phyloP scores from a whole-genome alignment of 1,284 basidiomycete species.

The Trichosporon coremiiforme region DNA sequence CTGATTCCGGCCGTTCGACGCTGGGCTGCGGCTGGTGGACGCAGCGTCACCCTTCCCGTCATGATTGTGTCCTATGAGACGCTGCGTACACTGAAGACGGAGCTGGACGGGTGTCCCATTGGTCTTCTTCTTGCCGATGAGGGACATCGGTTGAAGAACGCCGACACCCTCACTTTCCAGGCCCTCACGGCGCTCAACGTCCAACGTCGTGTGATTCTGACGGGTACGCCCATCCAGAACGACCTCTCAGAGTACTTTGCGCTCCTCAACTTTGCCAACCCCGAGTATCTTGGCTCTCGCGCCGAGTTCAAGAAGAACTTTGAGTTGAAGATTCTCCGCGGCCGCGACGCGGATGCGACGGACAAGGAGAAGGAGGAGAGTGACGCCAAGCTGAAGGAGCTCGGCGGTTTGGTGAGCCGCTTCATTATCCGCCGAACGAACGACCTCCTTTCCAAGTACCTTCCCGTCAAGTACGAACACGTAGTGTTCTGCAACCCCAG shows the following conservation, averaged over 20 bases:
- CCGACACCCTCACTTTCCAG: constrained; percentile 86
- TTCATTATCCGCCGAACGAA: constrained; percentile 98
- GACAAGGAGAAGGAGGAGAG: constrained; percentile 78
- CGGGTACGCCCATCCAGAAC: constrained; percentile 95
- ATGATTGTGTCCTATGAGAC: constrained; percentile 99
- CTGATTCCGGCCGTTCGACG: constrained; percentile 74
- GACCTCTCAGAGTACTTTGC: constrained; percentile 97
- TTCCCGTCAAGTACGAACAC: constrained; percentile 99
- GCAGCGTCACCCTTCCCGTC: constrained; percentile 65
- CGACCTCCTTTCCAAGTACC: constrained; percentile 93
- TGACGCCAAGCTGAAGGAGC: constrained; percentile 89
- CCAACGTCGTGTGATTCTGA: constrained; percentile 91
- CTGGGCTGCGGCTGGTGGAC: constrained; percentile 82
- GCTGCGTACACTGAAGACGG: constrained; percentile 74
- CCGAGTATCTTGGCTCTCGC: constrained; percentile 88
- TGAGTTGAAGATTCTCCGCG: constrained; percentile 89
- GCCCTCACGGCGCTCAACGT: constrained; percentile 83
- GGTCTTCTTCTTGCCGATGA: constrained; percentile 94
- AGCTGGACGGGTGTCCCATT: constrained; percentile 77
- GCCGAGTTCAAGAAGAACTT: constrained; percentile 96
- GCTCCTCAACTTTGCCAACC: constrained; percentile 94
- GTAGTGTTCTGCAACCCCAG: constrained; percentile 96
- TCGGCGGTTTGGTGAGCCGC: constrained; percentile 85
- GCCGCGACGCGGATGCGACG: constrained; percentile 87
- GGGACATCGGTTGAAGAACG: constrained; percentile 96